Evolutionary conservation across 2,329 filamentous ascomycete genomes (phyloP), one percentile per base, ranked within the genome.

Genomic region (Ceratocystis smalleyi): DNA sequence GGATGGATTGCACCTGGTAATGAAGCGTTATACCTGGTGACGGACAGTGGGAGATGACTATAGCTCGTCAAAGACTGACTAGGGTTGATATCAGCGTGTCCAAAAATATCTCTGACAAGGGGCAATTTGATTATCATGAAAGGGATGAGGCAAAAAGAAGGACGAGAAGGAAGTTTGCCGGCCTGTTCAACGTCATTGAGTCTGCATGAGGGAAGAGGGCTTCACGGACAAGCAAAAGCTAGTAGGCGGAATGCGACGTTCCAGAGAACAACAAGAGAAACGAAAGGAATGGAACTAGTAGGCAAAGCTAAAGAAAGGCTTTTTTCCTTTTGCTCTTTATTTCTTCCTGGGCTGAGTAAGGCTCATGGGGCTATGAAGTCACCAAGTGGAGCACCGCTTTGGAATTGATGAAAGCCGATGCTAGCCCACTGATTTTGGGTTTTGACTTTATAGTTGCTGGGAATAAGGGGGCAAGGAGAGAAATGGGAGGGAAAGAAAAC

Each of bases 101-200:
- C 59, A 61, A 47, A 61, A 47, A 47, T 43, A 43, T 47, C 35
- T 43, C 43, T 47, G 59, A 59, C 35, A 59, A 55, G 51, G 62
- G 47, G 47, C 47, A 30, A 57, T 12, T 30, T 19, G 17, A 22
- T 32, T 57, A 57, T 32, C 27, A 57, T 32, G 54, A 57, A 57
- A 57, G 54, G 54, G 54, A 57, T 57, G 30, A 57, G 54, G 51
- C 54, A 57, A 57, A 62, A 51, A 67, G 43, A n/a, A 35, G 43
- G 47, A n/a, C 35, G 47, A 63, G 61, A 64, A 63, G 5, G 54
- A 35, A 40, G 49, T 27, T 24, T 43, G 27, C 54, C 32, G 35
- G 15, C 10, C 5, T 24, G 40, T 1, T 60, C 35, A 43, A 24
- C 22, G 59, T 61, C 40, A 43, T 61, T 27, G 32, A 22, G 12